Percentiles rank a stretch among this genome's conserved stretches.
Conservation (phyloP, 306 rosid genomes). For the Vigna trinervia region DNA sequence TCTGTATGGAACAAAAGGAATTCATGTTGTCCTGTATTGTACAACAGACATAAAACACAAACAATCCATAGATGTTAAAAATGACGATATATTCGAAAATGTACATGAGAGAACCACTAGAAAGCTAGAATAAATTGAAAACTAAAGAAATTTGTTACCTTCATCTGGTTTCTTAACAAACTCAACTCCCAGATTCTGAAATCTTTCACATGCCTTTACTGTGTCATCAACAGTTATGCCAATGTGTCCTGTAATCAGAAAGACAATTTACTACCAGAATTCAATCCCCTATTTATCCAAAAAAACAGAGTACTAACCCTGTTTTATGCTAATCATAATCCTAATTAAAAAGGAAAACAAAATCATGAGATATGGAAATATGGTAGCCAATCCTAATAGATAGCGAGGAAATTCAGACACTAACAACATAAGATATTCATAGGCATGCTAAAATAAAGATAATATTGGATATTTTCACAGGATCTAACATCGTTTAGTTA, state of each 20-base stretch:
- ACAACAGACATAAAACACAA: conserved; percentile 22
- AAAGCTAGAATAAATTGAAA: conserved; percentile 15
- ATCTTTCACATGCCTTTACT: conserved; percentile 89
- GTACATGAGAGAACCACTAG: neutral
- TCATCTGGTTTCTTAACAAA: conserved; percentile 87
- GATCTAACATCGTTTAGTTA: neutral
- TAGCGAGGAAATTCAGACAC: neutral
- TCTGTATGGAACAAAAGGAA: conserved; percentile 15
- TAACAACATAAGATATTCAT: neutral
- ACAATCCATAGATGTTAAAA: conserved; percentile 24
- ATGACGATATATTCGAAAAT: neutral
- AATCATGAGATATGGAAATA: neutral
- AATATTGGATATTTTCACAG: neutral
- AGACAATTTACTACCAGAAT: conserved; percentile 12
- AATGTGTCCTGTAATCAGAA: conserved; percentile 73
- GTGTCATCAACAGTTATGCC: conserved; percentile 97
- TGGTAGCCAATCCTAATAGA: neutral
- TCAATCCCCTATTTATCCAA: conserved; percentile 8
- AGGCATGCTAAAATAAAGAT: neutral
- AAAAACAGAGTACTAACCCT: neutral
- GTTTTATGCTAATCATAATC: neutral
- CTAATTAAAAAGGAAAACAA: conserved; percentile 1
- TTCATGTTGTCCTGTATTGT: conserved; percentile 1
- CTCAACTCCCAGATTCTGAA: conserved; percentile 84
- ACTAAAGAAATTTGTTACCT: conserved; percentile 57